These are phyloP conservation scores for Logfia minima DNA, from an alignment of 129 eudicot species.

Conservation along the genomic window DNA sequence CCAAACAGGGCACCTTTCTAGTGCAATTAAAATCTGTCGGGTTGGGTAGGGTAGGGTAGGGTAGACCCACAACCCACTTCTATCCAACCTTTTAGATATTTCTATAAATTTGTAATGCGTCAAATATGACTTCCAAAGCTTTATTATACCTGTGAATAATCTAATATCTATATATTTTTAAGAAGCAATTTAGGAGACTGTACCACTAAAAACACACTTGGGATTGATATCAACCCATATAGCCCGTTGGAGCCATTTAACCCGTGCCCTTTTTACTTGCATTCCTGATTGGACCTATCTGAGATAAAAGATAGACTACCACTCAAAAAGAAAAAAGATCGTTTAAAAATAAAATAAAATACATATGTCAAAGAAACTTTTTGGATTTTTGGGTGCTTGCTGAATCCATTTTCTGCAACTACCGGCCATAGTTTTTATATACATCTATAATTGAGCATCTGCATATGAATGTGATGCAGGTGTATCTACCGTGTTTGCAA, in stretches of 20 bases:
- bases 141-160: too few species aligned
- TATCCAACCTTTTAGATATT: neutral
- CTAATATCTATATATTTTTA: too few species aligned
- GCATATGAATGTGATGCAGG: conserved; percentile 43
- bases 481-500: conserved; percentile 78
- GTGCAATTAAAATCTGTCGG: neutral
- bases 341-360: neutral
- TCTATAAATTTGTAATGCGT: neutral
- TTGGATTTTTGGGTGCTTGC: neutral
- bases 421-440: neutral
- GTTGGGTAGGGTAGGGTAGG: neutral
- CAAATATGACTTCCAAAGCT: neutral
- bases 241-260: neutral
- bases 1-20: neutral
- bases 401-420: neutral
- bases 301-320: too few species aligned
- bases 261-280: neutral
- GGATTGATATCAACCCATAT: neutral
- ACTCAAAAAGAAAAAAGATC: neutral
- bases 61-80: neutral
- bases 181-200: neutral
- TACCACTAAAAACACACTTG: neutral
- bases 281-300: neutral
- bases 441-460: neutral
- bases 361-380: neutral